Evolutionary conservation across 2,329 filamentous ascomycete species (phyloP).

Genomic region (Stagonosporopsis vannaccii): DNA sequence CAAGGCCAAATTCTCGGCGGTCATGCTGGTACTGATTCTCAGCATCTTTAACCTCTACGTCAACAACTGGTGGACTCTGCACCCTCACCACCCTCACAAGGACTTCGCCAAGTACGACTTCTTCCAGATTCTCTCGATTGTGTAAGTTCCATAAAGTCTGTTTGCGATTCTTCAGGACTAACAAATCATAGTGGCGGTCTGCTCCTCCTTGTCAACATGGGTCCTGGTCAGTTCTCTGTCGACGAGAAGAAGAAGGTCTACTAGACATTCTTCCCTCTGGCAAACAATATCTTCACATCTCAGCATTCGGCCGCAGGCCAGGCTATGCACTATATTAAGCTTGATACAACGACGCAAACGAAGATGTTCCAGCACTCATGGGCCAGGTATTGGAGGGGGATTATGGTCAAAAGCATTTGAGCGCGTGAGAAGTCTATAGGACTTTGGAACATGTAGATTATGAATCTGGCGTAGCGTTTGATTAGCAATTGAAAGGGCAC

Average conservation of each 20-base stretch:
- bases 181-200: slow-evolving; percentile 73
- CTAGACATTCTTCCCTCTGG: slow-evolving; percentile 54
- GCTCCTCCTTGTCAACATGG: slow-evolving; percentile 96
- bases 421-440: slow-evolving; percentile 22
- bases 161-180: slow-evolving; percentile 20
- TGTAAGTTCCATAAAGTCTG: slow-evolving; percentile 60
- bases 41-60: slow-evolving; percentile 97
- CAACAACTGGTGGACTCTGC: slow-evolving; percentile 99
- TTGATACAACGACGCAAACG: slow-evolving; percentile 21
- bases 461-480: slow-evolving; percentile 33
- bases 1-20: slow-evolving; percentile 99
- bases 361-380: slow-evolving; percentile 10
- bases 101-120: slow-evolving; percentile 99
- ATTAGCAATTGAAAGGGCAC: slow-evolving; percentile 30
- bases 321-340: slow-evolving; percentile 18
- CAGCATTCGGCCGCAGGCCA: slow-evolving; percentile 15
- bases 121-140: slow-evolving; percentile 99
- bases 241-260: slow-evolving; percentile 99
- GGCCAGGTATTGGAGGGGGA: slow-evolving; percentile 1
- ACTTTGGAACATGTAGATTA: slow-evolving; percentile 38
- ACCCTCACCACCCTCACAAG: slow-evolving; percentile 98
- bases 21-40: slow-evolving; percentile 91
- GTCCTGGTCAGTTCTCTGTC: slow-evolving; percentile 95
- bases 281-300: slow-evolving; percentile 16
- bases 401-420: slow-evolving; percentile 19